Conservation (phyloP, 1,139 yeast genomes). For the Candida mesenterica region DNA sequence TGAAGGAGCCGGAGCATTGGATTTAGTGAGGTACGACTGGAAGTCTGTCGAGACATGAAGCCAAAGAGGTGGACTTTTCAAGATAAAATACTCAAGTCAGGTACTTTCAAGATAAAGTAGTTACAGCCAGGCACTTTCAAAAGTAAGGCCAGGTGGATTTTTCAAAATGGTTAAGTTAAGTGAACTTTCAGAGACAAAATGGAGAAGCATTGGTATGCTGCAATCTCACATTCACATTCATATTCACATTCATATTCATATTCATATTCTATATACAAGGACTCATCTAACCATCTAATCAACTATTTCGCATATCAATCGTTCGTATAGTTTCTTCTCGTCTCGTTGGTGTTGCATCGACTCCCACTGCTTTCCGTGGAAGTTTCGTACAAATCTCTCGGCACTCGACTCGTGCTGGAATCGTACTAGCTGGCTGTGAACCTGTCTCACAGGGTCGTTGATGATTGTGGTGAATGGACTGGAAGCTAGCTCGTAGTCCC, state of each 20-base stretch:
- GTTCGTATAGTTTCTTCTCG: conserved; percentile 35
- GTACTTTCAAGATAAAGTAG: too few relatives aligned
- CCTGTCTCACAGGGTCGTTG: conserved; percentile 28
- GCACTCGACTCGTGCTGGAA: conserved; percentile 54
- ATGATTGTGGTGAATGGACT: conserved; percentile 22
- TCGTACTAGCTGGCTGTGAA: conserved; percentile 36
- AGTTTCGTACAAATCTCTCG: conserved; percentile 50
- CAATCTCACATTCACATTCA: too few relatives aligned
- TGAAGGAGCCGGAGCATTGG: conserved; percentile 47
- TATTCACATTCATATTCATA: too few relatives aligned
- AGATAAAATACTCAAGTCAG: too few relatives aligned
- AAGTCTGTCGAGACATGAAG: conserved; percentile 28
- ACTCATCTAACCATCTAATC: conserved; percentile 19
- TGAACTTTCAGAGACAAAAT: too few relatives aligned
- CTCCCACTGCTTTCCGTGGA: conserved; percentile 50
- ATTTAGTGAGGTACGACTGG: conserved; percentile 75
- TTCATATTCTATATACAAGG: too few relatives aligned
- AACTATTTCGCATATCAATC: conserved; percentile 38
- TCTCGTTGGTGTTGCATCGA: conserved; percentile 21
- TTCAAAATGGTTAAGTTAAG: too few relatives aligned
- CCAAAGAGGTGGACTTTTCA: too few relatives aligned
- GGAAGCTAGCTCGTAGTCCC: conserved; percentile 39
- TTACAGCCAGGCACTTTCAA: too few relatives aligned
- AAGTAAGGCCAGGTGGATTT: too few relatives aligned
- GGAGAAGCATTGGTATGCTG: too few relatives aligned